Evolutionary conservation across 495 filamentous ascomycete species (phyloP).

Genomic region (Saxispiralis lemnorum): DNA sequence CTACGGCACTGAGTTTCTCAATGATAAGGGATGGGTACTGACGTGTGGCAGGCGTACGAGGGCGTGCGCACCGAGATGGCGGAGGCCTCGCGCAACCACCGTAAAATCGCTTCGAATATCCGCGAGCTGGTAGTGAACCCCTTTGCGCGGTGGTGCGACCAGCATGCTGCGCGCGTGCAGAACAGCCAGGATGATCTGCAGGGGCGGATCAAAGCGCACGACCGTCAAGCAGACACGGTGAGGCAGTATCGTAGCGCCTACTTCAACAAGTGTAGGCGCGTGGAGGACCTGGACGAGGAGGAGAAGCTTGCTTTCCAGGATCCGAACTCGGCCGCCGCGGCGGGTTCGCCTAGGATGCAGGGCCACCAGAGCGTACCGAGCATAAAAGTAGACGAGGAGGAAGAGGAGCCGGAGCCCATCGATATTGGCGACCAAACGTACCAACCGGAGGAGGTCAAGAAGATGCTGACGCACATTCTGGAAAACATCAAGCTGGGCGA

Average conservation of each 20-base stretch:
- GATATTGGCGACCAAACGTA: constrained; percentile 85
- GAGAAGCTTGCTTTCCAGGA: constrained; percentile 94
- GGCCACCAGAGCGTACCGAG: constrained; percentile 30
- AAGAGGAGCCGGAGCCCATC: constrained; percentile 55
- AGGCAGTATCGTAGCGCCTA: constrained; percentile 88
- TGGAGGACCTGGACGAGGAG: constrained; percentile 95
- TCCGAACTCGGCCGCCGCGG: constrained; percentile 33
- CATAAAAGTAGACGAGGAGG: constrained; percentile 34
- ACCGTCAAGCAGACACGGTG: constrained; percentile 74
- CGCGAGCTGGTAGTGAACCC: constrained; percentile 86
- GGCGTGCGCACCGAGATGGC: constrained; percentile 90
- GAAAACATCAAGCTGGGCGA: constrained; percentile 73
- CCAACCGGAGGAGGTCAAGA: constrained; percentile 68
- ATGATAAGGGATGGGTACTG: background rate
- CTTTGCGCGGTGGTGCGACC: constrained; percentile 87
- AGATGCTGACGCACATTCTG: constrained; percentile 73
- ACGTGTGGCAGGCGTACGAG: constrained; percentile 61
- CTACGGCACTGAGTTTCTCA: constrained; percentile 12
- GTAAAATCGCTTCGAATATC: constrained; percentile 89
- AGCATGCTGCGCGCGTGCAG: constrained; percentile 76
- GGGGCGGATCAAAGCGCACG: constrained; percentile 69
- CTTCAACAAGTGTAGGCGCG: constrained; percentile 93
- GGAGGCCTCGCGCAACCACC: constrained; percentile 74
- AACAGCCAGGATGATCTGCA: constrained; percentile 90
- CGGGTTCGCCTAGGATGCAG: constrained; percentile 22